Percentiles rank a stretch among this genome's conserved stretches.
phyloP scores from a whole-genome alignment of 2,329 filamentous ascomycete species.

The Aspergillus fructus region DNA sequence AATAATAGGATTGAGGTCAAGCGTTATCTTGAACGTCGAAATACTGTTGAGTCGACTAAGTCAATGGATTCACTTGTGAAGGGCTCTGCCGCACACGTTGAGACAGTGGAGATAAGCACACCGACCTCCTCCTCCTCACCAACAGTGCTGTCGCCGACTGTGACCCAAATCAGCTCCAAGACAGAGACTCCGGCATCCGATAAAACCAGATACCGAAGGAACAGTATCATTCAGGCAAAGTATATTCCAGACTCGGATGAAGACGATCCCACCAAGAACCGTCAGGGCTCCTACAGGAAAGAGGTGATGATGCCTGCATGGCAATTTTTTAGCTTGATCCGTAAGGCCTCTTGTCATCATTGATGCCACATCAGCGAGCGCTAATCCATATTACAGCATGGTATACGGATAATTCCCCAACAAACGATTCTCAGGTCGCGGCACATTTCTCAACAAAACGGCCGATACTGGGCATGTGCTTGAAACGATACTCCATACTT shows the following conservation, averaged over 20 bases:
- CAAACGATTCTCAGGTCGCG: conserved; percentile 76
- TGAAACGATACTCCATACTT: conserved; percentile 84
- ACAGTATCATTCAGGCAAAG: conserved; percentile 46
- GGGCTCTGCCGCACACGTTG: conserved; percentile 40
- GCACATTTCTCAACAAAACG: conserved; percentile 78
- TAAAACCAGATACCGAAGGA: conserved; percentile 29
- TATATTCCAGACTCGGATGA: conserved; percentile 40
- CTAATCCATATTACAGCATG: conserved; percentile 62
- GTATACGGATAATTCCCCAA: conserved; percentile 70
- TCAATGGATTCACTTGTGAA: conserved; percentile 40
- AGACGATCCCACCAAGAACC: conserved; percentile 30
- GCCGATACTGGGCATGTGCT: conserved; percentile 85
- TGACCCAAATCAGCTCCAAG: conserved; percentile 27
- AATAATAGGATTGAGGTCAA: conserved; percentile 90
- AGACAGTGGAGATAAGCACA: conserved; percentile 43
- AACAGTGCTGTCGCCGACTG: conserved; percentile 22
- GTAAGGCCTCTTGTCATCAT: conserved; percentile 51
- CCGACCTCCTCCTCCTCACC: conserved; percentile 37
- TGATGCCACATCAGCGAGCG: not conserved
- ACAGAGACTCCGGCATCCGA: conserved; percentile 26
- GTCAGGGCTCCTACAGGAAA: conserved; percentile 57
- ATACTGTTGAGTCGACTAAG: conserved; percentile 52
- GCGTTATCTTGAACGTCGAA: conserved; percentile 65
- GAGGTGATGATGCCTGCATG: conserved; percentile 94
- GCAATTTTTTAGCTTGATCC: conserved; percentile 94